phyloP scores from a whole-genome alignment of 2,329 filamentous ascomycete species.

The Claviceps sp. region DNA sequence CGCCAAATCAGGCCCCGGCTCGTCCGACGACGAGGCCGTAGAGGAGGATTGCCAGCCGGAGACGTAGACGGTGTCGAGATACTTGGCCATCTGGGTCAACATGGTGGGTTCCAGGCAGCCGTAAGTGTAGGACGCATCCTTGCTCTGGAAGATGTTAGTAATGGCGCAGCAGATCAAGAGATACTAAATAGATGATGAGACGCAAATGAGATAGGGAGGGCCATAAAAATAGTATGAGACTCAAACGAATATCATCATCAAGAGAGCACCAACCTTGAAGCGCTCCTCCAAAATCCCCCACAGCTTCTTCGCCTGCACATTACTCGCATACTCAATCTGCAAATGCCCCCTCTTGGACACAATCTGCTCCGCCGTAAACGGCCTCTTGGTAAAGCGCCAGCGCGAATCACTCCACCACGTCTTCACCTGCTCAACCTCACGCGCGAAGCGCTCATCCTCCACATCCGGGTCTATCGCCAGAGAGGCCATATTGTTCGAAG shows the following conservation, averaged over 20 bases:
- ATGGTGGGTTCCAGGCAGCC: constrained; percentile 96
- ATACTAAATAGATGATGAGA: too few relatives aligned
- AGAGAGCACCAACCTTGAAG: constrained; percentile 51
- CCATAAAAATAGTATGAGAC: too few relatives aligned
- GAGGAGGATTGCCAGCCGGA: constrained; percentile 98
- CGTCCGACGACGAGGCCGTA: constrained; percentile 85
- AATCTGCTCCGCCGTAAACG: constrained; percentile 94
- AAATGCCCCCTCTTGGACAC: constrained; percentile 88
- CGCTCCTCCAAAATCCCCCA: constrained; percentile 80
- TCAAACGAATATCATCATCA: not conserved
- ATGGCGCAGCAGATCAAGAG: too few relatives aligned
- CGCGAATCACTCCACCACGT: constrained; percentile 86
- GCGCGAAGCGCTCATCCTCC: constrained; percentile 56
- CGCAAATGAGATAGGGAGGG: too few relatives aligned
- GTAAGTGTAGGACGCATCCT: constrained; percentile 85
- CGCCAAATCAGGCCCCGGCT: constrained; percentile 93
- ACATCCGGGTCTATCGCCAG: constrained; percentile 39
- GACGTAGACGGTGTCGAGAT: constrained; percentile 95
- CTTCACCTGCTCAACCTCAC: constrained; percentile 80
- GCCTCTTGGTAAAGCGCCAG: constrained; percentile 85
- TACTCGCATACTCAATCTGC: constrained; percentile 84
- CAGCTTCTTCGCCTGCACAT: constrained; percentile 81
- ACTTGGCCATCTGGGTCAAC: constrained; percentile 99
- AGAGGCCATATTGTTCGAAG: constrained; percentile 49
- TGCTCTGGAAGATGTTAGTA: constrained; percentile 38